Base-by-base conservation (phyloP, 495 filamentous ascomycete species). In the Lophiotrema nucula region DNA sequence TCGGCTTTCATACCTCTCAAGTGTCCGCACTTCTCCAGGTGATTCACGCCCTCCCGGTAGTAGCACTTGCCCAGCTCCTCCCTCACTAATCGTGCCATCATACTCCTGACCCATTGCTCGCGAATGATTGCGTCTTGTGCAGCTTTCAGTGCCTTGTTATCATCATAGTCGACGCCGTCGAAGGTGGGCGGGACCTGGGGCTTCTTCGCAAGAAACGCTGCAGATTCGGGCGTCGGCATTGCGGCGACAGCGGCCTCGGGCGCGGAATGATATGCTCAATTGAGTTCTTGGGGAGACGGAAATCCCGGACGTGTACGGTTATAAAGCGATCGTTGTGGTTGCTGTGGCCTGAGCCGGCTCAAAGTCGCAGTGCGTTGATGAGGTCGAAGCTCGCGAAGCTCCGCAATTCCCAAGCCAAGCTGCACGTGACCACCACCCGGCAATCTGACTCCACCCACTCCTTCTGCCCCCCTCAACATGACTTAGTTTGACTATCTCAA, bases 21-120 rank as follows among this genome's bases (percentile, higher is more conserved):
- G 68, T 77, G 76, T 66, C 89, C 90, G 74, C 93, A 98, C 77
- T 97, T 98, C 83, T 96, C 92, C 64, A 97, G 73, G 74, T 98
- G 93, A 74, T 97, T 97, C 53, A 96, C 89, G 3, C 93, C 93
- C 75, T 98, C 92, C 54, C 87, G 80, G 68, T 82, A 81, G 79
- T 98, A 98, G 76, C 93, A 98, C 79, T 95, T 96, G 66, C 89
- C 84, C 75, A 98, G 72, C 77, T 98, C 95, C 74, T 97, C 89
- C 35, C 91, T 81, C 28, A 97, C 89, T 47, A 98, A 77, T 56
- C 93, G 79, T 18, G 89, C 88, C 93, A 97, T 97, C 93, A 98
- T 98, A 65, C 84, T 86, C 71, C 83, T 84, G 24, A 98, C 90
- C 95, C 95, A 98, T 76, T 98, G 93, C 75, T 98, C 93, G 37